These are phyloP conservation scores for Fusarium humuli DNA, from an alignment of 2,329 filamentous ascomycete genomes.

Conservation along the genomic window DNA sequence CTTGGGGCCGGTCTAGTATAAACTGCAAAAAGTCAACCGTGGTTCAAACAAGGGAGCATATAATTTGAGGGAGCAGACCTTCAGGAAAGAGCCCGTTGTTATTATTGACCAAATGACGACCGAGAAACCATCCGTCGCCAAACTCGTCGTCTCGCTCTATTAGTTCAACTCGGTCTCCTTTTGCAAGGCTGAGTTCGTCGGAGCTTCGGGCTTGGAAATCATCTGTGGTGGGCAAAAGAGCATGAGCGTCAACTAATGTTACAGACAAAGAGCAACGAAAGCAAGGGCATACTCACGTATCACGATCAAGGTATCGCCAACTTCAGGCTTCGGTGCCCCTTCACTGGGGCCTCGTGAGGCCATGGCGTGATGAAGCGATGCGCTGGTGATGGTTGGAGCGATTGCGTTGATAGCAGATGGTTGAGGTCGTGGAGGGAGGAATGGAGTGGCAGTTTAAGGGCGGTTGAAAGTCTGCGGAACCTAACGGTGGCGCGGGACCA, in stretches of 20 bases:
- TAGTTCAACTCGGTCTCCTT: constrained; percentile 85
- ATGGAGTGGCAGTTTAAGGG: constrained; percentile 39
- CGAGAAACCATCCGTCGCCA: constrained; percentile 87
- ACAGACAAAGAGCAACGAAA: constrained; percentile 42
- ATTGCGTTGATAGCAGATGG: constrained; percentile 30
- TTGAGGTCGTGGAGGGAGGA: constrained; percentile 39
- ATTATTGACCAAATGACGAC: constrained; percentile 77
- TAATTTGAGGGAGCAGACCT: constrained; percentile 63
- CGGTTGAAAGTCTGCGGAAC: constrained; percentile 39
- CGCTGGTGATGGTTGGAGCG: constrained; percentile 30
- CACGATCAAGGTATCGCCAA: constrained; percentile 76
- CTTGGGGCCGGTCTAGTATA: constrained; percentile 71
- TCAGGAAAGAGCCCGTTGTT: constrained; percentile 85
- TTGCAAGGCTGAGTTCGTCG: constrained; percentile 89
- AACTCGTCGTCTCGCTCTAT: constrained; percentile 90
- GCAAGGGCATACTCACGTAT: constrained; percentile 68
- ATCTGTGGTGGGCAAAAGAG: constrained; percentile 64
- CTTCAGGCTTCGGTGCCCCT: constrained; percentile 62
- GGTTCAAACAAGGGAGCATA: constrained; percentile 16
- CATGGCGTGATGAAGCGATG: constrained; percentile 51
- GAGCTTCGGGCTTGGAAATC: constrained; percentile 92
- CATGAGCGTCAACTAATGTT: constrained; percentile 18
- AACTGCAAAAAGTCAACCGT: constrained; percentile 57
- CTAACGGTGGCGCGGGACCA: constrained; percentile 36
- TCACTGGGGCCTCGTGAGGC: constrained; percentile 56